Percentiles rank a stretch among this genome's conserved stretches.
These are phyloP conservation scores for Cladosporium austrohemisphaericum DNA, from an alignment of 2,329 filamentous ascomycete species.

Conservation along the genomic window DNA sequence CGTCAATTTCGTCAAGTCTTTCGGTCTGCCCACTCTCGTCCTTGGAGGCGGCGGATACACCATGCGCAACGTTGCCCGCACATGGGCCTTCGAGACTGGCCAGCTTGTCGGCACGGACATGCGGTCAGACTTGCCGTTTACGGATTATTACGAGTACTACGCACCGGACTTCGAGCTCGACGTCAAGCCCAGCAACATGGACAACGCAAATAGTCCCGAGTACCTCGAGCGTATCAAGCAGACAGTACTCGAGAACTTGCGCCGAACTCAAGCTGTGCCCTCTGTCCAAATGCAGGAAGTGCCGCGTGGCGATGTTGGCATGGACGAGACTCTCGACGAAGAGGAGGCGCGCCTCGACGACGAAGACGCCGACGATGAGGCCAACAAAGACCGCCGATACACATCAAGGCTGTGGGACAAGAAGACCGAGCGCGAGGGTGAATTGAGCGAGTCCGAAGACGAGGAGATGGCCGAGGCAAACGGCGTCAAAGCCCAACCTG, in stretches of 20 bases:
- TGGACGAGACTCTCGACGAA: constrained; percentile 58
- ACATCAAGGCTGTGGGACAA: constrained; percentile 82
- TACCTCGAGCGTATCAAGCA: constrained; percentile 65
- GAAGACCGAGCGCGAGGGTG: constrained; percentile 65
- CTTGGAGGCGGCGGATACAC: constrained; percentile 67
- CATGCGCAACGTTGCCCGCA: constrained; percentile 62
- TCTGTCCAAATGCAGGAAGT: constrained; percentile 64
- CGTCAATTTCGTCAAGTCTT: constrained; percentile 65
- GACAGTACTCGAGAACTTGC: constrained; percentile 64
- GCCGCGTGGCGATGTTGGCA: constrained; percentile 53
- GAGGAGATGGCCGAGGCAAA: constrained; percentile 74
- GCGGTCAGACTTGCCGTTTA: constrained; percentile 80
- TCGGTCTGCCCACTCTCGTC: constrained; percentile 62
- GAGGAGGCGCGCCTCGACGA: constrained; percentile 63
- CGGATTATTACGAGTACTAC: constrained; percentile 89
- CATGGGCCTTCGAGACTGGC: constrained; percentile 66
- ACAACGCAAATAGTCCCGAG: constrained; percentile 65
- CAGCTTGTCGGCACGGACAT: constrained; percentile 80
- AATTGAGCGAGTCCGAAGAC: constrained; percentile 77
- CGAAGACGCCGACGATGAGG: constrained; percentile 77
- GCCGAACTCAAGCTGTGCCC: constrained; percentile 57
- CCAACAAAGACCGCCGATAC: constrained; percentile 77
- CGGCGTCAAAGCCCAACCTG: constrained; percentile 60
- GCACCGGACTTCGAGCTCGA: constrained; percentile 67
- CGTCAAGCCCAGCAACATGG: constrained; percentile 68